A percentile compares a stretch with the other conserved stretches of the same genome.
phyloP scores from a whole-genome alignment of 2,329 filamentous ascomycete genomes.

The Akanthomyces muscarius region DNA sequence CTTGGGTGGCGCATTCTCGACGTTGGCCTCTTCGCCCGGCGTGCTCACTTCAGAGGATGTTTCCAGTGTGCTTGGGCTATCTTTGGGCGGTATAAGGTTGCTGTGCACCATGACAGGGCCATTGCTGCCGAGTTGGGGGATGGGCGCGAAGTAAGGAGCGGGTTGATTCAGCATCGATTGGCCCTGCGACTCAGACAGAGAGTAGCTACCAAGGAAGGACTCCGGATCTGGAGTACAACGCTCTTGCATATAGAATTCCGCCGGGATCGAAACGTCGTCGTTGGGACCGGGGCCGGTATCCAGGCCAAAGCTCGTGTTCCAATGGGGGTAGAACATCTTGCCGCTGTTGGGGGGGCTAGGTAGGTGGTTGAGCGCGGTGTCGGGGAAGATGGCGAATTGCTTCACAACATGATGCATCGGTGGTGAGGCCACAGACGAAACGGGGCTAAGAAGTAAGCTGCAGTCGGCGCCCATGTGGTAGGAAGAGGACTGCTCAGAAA shows the following conservation, averaged over 20 bases:
- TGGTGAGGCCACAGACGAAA: conserved; percentile 47
- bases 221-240: conserved; percentile 35
- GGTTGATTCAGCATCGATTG: conserved; percentile 20
- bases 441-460: conserved; percentile 48
- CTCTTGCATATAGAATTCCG: conserved; percentile 37
- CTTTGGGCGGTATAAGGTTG: conserved; percentile 20
- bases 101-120: conserved; percentile 26
- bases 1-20: neutral
- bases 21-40: neutral
- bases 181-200: conserved; percentile 31
- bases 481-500: conserved; percentile 25
- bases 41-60: conserved; percentile 10
- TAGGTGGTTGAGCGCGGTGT: conserved; percentile 37
- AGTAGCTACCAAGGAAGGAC: conserved; percentile 35
- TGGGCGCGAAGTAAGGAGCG: conserved; percentile 28
- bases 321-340: conserved; percentile 40
- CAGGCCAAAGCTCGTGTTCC: conserved; percentile 39
- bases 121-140: conserved; percentile 27
- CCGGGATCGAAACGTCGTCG: conserved; percentile 34
- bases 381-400: conserved; percentile 35
- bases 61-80: conserved; percentile 1
- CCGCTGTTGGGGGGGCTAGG: conserved; percentile 46
- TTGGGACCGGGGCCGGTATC: conserved; percentile 20
- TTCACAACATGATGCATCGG: conserved; percentile 43
- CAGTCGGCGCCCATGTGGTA: conserved; percentile 33